Base-by-base conservation (phyloP, 1,284 basidiomycete species). In the Trichosporon asahii region DNA sequence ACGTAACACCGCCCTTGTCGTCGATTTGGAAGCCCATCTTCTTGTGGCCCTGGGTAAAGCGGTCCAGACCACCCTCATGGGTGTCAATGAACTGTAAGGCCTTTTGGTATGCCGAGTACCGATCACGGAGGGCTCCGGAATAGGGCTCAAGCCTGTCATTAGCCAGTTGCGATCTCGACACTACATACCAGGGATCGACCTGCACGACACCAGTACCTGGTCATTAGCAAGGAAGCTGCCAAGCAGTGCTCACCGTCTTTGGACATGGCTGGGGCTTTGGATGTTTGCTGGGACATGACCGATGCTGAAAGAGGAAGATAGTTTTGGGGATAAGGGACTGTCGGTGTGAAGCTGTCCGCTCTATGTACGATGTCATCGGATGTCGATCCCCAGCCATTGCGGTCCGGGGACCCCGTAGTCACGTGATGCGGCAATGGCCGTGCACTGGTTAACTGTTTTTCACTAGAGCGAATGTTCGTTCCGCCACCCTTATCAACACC, bases 31-130 rank as follows among this genome's bases (percentile, higher is more conserved):
- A 86, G 46, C 96, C 96, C 85, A 92, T 93, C 73, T 88, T 89
- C 74, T 90, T 86, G 85, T 95, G 97, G 14, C 94, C 94, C 79
- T 90, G 89, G 2, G 93, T 91, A 83, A 98, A 99, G 8, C 86
- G 85, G 68, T 95, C 94, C 77, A 95, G 92, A 37, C 96, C 94
- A 57, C 93, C 93, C 84, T 98, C 95, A 74, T 88, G 83, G 65
- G 88, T 73, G 57, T 90, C 85, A 79, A 98, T 93, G 65, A 84
- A 85, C 75, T 90, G 86, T 76, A 91, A 90, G 89, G 91, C 92
- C 75, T 88, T 86, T 69, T 88, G 86, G 85, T 90, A 96, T 60
- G 85, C 83, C 61, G 88, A 87, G 83, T 93, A 88, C 64, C 94
- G 88, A 74, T 88, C 86, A 69, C 89, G 85, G 81, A 97, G 90